Conservation (phyloP, 495 filamentous ascomycete species). For the Paragyromitra xinjiangensis region DNA sequence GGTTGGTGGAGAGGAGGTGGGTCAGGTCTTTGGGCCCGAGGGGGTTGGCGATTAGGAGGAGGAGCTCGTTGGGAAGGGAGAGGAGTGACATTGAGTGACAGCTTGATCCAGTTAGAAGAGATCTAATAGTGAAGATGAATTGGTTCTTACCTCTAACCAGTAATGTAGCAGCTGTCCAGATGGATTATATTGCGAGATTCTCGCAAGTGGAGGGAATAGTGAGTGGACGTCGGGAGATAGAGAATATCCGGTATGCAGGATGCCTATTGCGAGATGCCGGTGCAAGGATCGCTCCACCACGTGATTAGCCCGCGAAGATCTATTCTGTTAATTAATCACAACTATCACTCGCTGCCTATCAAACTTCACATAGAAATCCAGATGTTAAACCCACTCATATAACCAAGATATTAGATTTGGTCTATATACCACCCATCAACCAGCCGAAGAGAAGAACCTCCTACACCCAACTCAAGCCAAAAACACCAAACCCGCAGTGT, state of each 20-base stretch:
- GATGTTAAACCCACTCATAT: not conserved
- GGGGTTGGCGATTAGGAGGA: conserved; percentile 20
- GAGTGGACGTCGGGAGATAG: too few relatives aligned
- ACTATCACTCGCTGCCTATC: not conserved
- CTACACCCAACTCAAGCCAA: not conserved
- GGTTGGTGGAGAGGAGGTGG: conserved; percentile 22
- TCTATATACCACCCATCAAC: not conserved
- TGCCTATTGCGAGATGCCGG: conserved; percentile 1
- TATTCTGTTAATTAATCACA: not conserved
- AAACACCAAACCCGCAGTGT: conserved; percentile 6
- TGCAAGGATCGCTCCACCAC: not conserved
- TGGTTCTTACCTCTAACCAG: not conserved
- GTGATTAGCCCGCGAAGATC: not conserved
- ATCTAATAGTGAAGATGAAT: not conserved
- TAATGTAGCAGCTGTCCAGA: too few relatives aligned
- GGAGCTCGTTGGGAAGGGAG: conserved; percentile 34
- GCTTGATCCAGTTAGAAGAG: not conserved
- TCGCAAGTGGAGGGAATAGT: not conserved
- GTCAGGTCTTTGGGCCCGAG: conserved; percentile 14
- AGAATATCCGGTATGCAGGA: not conserved
- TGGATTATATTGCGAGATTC: too few relatives aligned
- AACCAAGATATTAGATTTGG: not conserved
- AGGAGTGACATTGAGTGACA: conserved; percentile 18
- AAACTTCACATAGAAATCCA: not conserved
- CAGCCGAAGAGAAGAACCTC: not conserved